Percentiles rank a stretch among this genome's conserved stretches.
Evolutionary conservation across 2,329 filamentous ascomycete species (phyloP).

Genomic region (Tothia fuscella): DNA sequence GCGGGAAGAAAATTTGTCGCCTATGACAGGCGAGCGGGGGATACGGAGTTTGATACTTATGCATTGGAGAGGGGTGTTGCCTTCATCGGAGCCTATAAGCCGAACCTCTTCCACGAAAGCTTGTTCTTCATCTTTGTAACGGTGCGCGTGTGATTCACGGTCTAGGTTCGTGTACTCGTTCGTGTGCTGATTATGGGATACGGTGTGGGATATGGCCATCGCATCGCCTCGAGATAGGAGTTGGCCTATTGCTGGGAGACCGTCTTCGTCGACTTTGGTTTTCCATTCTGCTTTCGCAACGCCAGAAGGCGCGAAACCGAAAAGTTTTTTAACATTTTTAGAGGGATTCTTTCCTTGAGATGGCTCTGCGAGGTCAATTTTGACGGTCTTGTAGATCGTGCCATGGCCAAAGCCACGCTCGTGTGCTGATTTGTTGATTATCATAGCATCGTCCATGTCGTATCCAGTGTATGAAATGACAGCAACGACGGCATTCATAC

Average conservation of each 20-base stretch:
- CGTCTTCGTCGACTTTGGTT: conserved; percentile 71
- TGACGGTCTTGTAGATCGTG: conserved; percentile 96
- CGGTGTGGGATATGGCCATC: conserved; percentile 80
- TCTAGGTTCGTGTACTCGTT: conserved; percentile 77
- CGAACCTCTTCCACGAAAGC: conserved; percentile 90
- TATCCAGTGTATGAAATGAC: conserved; percentile 98
- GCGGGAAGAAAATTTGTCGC: conserved; percentile 97
- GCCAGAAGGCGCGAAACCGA: conserved; percentile 76
- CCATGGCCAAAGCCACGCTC: conserved; percentile 93
- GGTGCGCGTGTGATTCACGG: conserved; percentile 73
- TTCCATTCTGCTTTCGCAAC: conserved; percentile 59
- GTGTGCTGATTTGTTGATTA: conserved; percentile 92
- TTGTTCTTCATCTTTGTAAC: conserved; percentile 85
- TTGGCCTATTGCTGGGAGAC: conserved; percentile 69
- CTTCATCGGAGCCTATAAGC: conserved; percentile 73
- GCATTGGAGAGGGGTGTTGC: conserved; percentile 71
- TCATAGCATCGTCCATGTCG: conserved; percentile 99
- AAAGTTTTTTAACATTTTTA: conserved; percentile 66
- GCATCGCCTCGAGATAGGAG: conserved; percentile 70
- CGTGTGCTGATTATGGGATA: conserved; percentile 60
- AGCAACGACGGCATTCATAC: conserved; percentile 86
- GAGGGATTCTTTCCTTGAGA: conserved; percentile 50
- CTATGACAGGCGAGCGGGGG: conserved; percentile 81
- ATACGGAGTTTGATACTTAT: conserved; percentile 89
- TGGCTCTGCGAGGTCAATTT: conserved; percentile 75